Evolutionary conservation across 2,329 filamentous ascomycete species (phyloP).

Genomic region (Ophiocordyceps camponoti-floridani): DNA sequence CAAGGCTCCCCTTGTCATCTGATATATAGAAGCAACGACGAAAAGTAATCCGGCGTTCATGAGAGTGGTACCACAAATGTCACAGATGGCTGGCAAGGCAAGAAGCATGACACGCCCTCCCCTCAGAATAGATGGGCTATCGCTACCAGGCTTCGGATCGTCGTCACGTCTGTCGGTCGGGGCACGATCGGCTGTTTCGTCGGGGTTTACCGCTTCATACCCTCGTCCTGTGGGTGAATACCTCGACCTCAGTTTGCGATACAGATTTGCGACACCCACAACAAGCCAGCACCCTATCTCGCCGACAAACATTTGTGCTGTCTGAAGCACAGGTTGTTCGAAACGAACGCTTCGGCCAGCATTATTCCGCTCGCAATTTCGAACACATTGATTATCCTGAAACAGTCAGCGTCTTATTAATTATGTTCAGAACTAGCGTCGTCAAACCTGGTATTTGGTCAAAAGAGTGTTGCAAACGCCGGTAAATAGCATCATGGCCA

Average conservation of each 20-base stretch:
- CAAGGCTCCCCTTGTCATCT: conserved; percentile 91
- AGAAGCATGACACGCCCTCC: conserved; percentile 60
- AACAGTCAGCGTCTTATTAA: not conserved
- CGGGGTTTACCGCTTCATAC: conserved; percentile 46
- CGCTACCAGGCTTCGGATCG: conserved; percentile 24
- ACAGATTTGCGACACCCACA: conserved; percentile 50
- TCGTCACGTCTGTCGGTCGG: conserved; percentile 1
- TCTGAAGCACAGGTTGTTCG: conserved; percentile 92
- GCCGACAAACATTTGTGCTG: conserved; percentile 93
- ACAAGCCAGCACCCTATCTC: conserved; percentile 95
- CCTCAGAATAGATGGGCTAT: conserved; percentile 40
- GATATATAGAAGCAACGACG: conserved; percentile 90
- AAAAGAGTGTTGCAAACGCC: conserved; percentile 93
- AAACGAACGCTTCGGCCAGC: conserved; percentile 53
- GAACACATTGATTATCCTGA: conserved; percentile 91
- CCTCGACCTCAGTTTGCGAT: conserved; percentile 34
- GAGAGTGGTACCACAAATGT: conserved; percentile 85
- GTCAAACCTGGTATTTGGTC: conserved; percentile 75
- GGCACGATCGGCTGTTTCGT: conserved; percentile 16
- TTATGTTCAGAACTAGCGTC: not conserved
- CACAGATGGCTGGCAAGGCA: conserved; percentile 75
- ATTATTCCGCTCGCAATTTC: conserved; percentile 61
- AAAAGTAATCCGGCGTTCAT: conserved; percentile 95
- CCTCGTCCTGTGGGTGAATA: conserved; percentile 26
- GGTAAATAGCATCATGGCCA: conserved; percentile 91